Evolutionary conservation across 441 rosid species (phyloP).

Genomic region (Daphne laureola): DNA sequence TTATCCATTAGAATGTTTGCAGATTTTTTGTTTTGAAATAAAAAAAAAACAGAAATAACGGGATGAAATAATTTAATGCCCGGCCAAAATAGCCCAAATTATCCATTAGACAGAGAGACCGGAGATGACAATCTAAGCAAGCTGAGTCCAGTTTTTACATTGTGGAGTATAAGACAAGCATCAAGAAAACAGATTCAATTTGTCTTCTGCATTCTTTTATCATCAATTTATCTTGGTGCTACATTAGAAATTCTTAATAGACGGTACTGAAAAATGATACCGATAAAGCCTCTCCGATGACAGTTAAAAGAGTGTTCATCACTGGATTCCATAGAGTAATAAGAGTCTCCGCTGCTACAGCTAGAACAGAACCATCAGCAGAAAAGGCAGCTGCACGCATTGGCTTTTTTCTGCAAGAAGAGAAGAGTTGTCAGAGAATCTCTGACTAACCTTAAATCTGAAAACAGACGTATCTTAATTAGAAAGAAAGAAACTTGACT

Average conservation of each 20-base stretch:
- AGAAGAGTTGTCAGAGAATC: constrained; percentile 9
- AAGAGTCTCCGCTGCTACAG: constrained; percentile 86
- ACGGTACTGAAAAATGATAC: constrained; percentile 27
- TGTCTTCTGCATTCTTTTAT: too few species aligned
- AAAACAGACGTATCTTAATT: too few species aligned
- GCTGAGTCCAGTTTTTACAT: too few species aligned
- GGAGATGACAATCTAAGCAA: too few species aligned
- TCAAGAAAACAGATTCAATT: too few species aligned
- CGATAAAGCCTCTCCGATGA: constrained; percentile 60
- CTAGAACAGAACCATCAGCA: constrained; percentile 91
- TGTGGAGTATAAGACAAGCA: too few species aligned
- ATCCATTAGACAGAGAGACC: too few species aligned
- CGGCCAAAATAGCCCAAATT: too few species aligned
- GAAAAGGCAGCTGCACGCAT: constrained; percentile 97
- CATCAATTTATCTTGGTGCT: too few species aligned
- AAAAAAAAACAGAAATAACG: constrained; percentile 1
- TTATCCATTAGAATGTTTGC: too few species aligned
- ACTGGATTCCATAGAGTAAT: constrained; percentile 92
- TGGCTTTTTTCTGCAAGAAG: constrained; percentile 61
- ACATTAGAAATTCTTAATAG: too few species aligned
- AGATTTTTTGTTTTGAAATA: not conserved
- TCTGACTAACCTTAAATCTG: too few species aligned
- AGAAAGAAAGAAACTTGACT: not conserved
- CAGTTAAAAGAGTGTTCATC: constrained; percentile 71
- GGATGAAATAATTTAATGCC: not conserved